A percentile compares a stretch with the other conserved stretches of the same genome.
Evolutionary conservation across 768 basidiomycete genomes (phyloP).

Genomic region (Tricholoma furcatifolium): DNA sequence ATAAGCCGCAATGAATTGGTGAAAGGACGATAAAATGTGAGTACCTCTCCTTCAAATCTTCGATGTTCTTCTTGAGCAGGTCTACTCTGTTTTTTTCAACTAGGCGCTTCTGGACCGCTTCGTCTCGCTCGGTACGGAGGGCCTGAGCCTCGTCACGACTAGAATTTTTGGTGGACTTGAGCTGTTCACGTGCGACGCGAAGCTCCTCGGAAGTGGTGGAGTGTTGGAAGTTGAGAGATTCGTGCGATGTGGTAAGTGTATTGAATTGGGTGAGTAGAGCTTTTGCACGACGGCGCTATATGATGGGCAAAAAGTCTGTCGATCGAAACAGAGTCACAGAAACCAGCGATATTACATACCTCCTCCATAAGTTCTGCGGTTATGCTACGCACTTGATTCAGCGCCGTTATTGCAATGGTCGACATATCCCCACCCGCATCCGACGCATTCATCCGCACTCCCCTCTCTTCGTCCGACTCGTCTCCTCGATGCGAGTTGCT

Average conservation of each 20-base stretch:
- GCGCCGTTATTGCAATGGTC: slow-evolving; percentile 13
- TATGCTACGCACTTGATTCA: slow-evolving; percentile 10
- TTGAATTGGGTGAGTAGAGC: slow-evolving; percentile 10
- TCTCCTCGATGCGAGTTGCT: not conserved
- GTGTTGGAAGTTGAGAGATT: slow-evolving; percentile 9
- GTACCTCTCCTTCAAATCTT: slow-evolving; percentile 12
- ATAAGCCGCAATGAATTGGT: not conserved
- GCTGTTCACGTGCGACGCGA: slow-evolving; percentile 1
- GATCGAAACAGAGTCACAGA: not conserved
- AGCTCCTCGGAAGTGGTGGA: slow-evolving; percentile 1
- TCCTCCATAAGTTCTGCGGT: slow-evolving; percentile 14
- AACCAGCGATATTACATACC: slow-evolving; percentile 4
- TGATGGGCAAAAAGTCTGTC: not conserved
- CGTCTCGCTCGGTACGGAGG: not conserved
- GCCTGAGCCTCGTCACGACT: not conserved
- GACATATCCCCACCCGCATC: slow-evolving; percentile 4
- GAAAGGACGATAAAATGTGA: not conserved
- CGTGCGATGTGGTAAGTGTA: slow-evolving; percentile 10
- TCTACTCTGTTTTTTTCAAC: slow-evolving; percentile 5
- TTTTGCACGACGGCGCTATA: slow-evolving; percentile 6
- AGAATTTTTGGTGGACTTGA: not conserved
- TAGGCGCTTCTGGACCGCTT: not conserved
- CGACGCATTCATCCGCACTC: not conserved
- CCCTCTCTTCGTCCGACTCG: not conserved
- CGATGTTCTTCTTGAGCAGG: slow-evolving; percentile 1